A percentile compares a stretch with the other conserved stretches of the same genome.
Conservation (phyloP, 1,284 basidiomycete genomes). For the Cerrena zonata region DNA sequence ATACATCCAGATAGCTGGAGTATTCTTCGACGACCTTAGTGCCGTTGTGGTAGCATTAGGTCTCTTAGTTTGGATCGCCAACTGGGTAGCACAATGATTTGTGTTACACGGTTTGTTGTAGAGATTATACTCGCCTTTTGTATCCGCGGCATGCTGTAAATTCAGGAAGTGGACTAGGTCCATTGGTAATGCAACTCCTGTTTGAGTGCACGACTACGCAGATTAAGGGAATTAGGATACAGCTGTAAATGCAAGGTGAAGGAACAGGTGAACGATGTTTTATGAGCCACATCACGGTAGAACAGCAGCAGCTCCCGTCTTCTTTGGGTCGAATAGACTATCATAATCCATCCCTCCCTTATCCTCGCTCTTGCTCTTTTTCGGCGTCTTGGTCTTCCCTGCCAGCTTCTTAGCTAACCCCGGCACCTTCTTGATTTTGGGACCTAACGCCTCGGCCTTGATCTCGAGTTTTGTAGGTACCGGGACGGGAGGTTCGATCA, state of each 20-base stretch:
- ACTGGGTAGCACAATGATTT: constrained; percentile 34
- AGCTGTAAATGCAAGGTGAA: neutral
- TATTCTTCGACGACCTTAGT: constrained; percentile 65
- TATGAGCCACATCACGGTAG: constrained; percentile 33
- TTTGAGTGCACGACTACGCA: neutral
- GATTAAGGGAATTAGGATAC: neutral
- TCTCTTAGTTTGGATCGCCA: constrained; percentile 50
- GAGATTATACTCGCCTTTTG: constrained; percentile 1
- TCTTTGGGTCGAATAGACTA: constrained; percentile 21
- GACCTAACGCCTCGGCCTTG: neutral
- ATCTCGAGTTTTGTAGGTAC: neutral
- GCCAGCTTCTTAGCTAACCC: neutral
- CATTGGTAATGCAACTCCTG: neutral
- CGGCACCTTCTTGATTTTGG: neutral
- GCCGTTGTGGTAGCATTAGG: constrained; percentile 59
- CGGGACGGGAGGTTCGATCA: constrained; percentile 31
- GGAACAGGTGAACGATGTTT: neutral
- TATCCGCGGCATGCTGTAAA: neutral
- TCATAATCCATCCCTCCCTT: constrained; percentile 18
- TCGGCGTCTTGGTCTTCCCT: neutral
- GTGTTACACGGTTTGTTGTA: too few relatives aligned
- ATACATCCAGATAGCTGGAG: constrained; percentile 59
- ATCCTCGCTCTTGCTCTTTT: constrained; percentile 4
- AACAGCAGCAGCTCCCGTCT: constrained; percentile 46
- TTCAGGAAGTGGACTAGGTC: neutral